Percentiles rank a stretch among this genome's conserved stretches.
Conservation (phyloP, 1,284 basidiomycete genomes). For the Ganoderma lucidum region DNA sequence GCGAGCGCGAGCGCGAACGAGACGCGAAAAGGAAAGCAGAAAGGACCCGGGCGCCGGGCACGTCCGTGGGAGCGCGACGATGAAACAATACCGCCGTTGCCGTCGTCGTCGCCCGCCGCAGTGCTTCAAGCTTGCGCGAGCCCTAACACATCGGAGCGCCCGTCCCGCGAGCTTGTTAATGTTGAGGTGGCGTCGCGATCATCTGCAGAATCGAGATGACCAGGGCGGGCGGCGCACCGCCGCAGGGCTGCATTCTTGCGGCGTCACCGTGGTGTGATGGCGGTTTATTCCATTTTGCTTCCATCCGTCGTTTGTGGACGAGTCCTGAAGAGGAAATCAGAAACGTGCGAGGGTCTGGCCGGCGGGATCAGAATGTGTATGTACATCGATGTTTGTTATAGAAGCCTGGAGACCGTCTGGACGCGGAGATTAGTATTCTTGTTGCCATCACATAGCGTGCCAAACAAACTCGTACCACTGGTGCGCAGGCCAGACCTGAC, state of each 20-base stretch:
- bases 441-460: slow-evolving; percentile 4
- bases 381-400: neutral
- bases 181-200: neutral
- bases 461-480: neutral
- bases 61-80: slow-evolving; percentile 8
- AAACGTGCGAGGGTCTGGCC: neutral
- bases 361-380: neutral
- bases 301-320: neutral
- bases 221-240: neutral
- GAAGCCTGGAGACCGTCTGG: neutral
- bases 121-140: neutral
- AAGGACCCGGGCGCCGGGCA: neutral
- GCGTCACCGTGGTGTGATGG: slow-evolving; percentile 6
- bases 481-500: neutral
- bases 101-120: neutral
- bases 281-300: neutral
- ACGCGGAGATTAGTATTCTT: neutral
- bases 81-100: neutral
- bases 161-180: neutral
- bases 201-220: neutral
- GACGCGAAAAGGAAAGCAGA: slow-evolving; percentile 2
- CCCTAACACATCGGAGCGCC: slow-evolving; percentile 8
- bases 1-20: slow-evolving; percentile 1
- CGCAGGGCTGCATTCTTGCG: slow-evolving; percentile 13
- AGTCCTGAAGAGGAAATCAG: neutral